Percentiles rank a stretch among this genome's conserved stretches.
phyloP scores from a whole-genome alignment of 805 yeast species.

The Sugiyamaella marilandica region DNA sequence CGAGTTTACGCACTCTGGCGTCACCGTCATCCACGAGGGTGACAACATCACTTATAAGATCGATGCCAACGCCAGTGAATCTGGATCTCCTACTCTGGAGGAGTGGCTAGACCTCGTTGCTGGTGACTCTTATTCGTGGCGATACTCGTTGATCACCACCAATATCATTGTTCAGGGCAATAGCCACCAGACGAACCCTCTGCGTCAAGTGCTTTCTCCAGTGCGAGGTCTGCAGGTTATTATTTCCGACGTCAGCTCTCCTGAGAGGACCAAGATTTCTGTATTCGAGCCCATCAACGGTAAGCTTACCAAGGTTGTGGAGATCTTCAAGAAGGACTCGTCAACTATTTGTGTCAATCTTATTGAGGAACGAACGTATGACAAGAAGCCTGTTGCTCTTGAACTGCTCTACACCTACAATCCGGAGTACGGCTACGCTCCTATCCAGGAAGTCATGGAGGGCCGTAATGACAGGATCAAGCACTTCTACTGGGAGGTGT shows the following conservation, averaged over 20 bases:
- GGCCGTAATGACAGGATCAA: constrained; percentile 91
- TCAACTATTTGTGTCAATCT: constrained; percentile 62
- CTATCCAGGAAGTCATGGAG: constrained; percentile 83
- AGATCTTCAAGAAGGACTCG: constrained; percentile 47
- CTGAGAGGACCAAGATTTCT: constrained; percentile 54
- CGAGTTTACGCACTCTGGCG: constrained; percentile 24
- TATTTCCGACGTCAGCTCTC: constrained; percentile 48
- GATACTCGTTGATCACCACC: constrained; percentile 81
- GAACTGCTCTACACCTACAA: constrained; percentile 73
- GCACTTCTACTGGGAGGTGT: constrained; percentile 93
- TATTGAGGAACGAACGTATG: constrained; percentile 85
- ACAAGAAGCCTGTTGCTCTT: constrained; percentile 66
- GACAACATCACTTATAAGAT: constrained; percentile 37
- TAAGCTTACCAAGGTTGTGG: constrained; percentile 48
- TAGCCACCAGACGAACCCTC: constrained; percentile 73
- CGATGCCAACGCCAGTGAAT: constrained; percentile 30
- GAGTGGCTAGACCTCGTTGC: constrained; percentile 80
- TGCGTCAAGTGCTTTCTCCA: constrained; percentile 77
- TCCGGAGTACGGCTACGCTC: constrained; percentile 91
- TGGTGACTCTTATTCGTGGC: constrained; percentile 77
- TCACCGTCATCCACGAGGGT: constrained; percentile 21
- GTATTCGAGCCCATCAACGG: constrained; percentile 73
- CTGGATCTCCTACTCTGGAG: constrained; percentile 37
- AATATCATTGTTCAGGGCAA: constrained; percentile 80
- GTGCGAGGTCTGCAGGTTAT: constrained; percentile 57